Conservation (phyloP, 148 eudicot genomes). For the Rhododendron williamsianum region DNA sequence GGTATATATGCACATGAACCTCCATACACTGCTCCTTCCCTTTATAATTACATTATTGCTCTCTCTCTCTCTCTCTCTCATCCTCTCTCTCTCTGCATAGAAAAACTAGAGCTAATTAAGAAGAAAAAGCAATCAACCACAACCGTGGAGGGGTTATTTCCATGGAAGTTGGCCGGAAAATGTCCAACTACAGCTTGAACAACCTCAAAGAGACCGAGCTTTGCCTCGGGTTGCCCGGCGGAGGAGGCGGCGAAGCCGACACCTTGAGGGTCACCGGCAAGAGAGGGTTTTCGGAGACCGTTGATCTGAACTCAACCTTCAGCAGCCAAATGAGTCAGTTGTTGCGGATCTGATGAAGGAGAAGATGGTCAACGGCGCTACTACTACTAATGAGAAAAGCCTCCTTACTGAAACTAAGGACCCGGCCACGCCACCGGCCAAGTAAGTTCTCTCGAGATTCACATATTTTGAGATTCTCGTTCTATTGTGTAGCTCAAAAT, state of each 20-base stretch:
- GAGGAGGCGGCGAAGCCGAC: conserved; percentile 19
- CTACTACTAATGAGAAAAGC: conserved; percentile 17
- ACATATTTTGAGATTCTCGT: no score
- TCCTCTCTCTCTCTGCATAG: background rate
- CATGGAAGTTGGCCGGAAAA: conserved; percentile 22
- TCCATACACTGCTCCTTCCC: conserved; percentile 19
- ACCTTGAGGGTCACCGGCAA: conserved; percentile 35
- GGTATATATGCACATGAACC: conserved; percentile 39
- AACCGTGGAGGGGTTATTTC: conserved; percentile 1
- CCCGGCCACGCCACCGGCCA: conserved; percentile 48
- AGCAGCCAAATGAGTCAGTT: conserved; percentile 19
- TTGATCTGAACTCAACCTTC: conserved; percentile 56
- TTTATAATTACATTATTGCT: conserved; percentile 17
- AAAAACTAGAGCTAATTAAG: background rate
- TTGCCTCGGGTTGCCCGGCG: conserved; percentile 56
- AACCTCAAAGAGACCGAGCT: conserved; percentile 52
- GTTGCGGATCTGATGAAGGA: conserved; percentile 25
- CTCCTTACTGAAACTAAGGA: conserved; percentile 22
- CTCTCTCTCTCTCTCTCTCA: conserved; percentile 6
- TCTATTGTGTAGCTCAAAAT: no score
- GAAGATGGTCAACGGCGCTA: conserved; percentile 11
- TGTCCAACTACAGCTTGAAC: conserved; percentile 16
- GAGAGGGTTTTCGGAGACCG: conserved; percentile 61
- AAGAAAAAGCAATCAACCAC: background rate
- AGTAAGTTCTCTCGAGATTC: conserved; percentile 19